Evolutionary conservation across 441 rosid species (phyloP).

Genomic region (Kokia cookei): DNA sequence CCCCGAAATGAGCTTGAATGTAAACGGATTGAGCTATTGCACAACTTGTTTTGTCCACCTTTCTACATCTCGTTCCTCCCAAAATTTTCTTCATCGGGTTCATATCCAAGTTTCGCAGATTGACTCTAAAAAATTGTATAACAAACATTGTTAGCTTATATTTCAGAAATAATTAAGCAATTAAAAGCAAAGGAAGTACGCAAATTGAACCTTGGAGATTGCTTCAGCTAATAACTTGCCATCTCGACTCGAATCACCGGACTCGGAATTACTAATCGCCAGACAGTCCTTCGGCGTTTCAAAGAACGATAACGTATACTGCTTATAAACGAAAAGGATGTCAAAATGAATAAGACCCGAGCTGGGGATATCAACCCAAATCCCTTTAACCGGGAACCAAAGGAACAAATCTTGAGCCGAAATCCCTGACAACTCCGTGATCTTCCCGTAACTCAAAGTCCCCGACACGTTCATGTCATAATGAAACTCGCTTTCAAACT

Average conservation of each 20-base stretch:
- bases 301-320: constrained; percentile 74
- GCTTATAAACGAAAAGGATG: constrained; percentile 79
- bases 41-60: constrained; percentile 8
- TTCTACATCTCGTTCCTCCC: constrained; percentile 28
- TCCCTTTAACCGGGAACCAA: constrained; percentile 83
- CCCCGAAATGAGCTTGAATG: constrained; percentile 12
- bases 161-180: not conserved
- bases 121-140: constrained; percentile 30
- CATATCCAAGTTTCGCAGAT: constrained; percentile 21
- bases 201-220: constrained; percentile 30
- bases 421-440: constrained; percentile 59
- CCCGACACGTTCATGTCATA: constrained; percentile 81
- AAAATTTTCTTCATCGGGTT: constrained; percentile 20
- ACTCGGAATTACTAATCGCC: constrained; percentile 28
- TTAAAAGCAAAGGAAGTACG: not conserved
- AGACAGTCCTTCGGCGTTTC: constrained; percentile 77
- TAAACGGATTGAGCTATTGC: constrained; percentile 29
- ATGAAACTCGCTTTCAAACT: constrained; percentile 79
- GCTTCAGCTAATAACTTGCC: constrained; percentile 18
- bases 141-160: not conserved
- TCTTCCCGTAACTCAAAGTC: constrained; percentile 41
- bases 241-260: constrained; percentile 4
- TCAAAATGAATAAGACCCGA: constrained; percentile 93
- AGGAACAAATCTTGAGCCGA: constrained; percentile 76
- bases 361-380: constrained; percentile 80